Percentiles rank a stretch among this genome's conserved stretches.
Conservation (phyloP, 495 filamentous ascomycete genomes). For the Daldinia grandis region DNA sequence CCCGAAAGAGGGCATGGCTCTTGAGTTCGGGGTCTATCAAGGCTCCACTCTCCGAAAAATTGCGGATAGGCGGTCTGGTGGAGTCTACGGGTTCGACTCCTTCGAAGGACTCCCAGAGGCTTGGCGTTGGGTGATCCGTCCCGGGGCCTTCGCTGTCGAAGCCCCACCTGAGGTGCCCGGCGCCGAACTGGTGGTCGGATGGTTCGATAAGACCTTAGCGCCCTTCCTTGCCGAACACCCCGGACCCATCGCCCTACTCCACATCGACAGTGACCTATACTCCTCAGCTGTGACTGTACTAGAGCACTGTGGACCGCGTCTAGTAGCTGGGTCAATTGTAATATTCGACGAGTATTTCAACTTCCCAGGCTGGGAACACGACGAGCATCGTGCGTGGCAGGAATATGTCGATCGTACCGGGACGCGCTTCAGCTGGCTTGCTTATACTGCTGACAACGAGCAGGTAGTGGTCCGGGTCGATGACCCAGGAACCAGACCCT, state of each 20-base stretch:
- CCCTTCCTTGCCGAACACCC: not conserved
- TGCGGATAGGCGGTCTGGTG: not conserved
- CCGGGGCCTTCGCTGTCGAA: not conserved
- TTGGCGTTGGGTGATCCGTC: not conserved
- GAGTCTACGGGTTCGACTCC: not conserved
- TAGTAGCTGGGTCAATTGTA: constrained; percentile 2
- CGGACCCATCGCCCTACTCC: not conserved
- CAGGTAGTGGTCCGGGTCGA: constrained; percentile 2
- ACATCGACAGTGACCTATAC: constrained; percentile 1
- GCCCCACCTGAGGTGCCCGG: not conserved
- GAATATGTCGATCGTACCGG: not conserved
- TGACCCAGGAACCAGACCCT: not conserved
- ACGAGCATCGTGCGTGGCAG: constrained; percentile 5
- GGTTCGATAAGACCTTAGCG: not conserved
- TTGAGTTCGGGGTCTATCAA: not conserved
- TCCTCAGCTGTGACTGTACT: constrained; percentile 1
- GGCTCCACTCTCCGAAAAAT: not conserved
- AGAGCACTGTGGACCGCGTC: constrained; percentile 2
- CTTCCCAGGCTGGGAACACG: not conserved
- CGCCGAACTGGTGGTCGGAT: not conserved
- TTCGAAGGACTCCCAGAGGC: not conserved
- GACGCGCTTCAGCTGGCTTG: constrained; percentile 1
- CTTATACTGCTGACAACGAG: not conserved
- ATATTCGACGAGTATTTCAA: constrained; percentile 8
- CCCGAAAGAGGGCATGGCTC: not conserved